Evolutionary conservation across 2,329 filamentous ascomycete genomes (phyloP).

Genomic region (Aspergillus sp.): DNA sequence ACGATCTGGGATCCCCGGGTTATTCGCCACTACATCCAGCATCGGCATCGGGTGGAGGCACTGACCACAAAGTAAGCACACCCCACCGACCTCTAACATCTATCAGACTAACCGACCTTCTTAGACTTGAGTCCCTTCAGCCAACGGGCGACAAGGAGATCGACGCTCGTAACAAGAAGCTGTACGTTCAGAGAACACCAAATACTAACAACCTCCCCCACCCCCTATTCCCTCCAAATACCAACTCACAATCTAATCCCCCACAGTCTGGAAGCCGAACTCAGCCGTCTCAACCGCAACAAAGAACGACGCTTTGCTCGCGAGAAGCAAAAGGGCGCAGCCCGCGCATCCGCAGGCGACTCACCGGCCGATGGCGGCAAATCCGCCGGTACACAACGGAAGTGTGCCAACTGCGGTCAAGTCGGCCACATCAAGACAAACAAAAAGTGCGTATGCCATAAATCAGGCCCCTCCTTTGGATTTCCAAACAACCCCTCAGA

Average conservation of each 20-base stretch:
- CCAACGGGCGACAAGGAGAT: conserved; percentile 68
- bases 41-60: conserved; percentile 70
- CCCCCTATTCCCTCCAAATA: not conserved
- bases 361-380: conserved; percentile 59
- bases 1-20: conserved; percentile 78
- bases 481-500: conserved; percentile 9
- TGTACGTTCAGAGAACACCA: conserved; percentile 43
- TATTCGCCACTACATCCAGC: conserved; percentile 83
- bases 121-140: conserved; percentile 60
- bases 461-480: not conserved
- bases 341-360: conserved; percentile 49
- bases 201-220: not conserved
- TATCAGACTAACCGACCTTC: conserved; percentile 11
- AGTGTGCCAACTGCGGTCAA: conserved; percentile 96
- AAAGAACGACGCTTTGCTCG: conserved; percentile 85
- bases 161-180: conserved; percentile 62
- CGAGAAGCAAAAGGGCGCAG: conserved; percentile 78
- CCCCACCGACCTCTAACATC: not conserved
- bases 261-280: conserved; percentile 68
- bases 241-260: conserved; percentile 14
- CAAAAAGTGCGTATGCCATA: conserved; percentile 70
- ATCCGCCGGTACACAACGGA: conserved; percentile 68
- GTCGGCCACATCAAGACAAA: conserved; percentile 99
- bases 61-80: conserved; percentile 70
- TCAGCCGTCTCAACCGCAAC: conserved; percentile 84